These are phyloP conservation scores for Planoprotostelium fungivorum DNA, from an alignment of 78 protist species.

Conservation along the genomic window DNA sequence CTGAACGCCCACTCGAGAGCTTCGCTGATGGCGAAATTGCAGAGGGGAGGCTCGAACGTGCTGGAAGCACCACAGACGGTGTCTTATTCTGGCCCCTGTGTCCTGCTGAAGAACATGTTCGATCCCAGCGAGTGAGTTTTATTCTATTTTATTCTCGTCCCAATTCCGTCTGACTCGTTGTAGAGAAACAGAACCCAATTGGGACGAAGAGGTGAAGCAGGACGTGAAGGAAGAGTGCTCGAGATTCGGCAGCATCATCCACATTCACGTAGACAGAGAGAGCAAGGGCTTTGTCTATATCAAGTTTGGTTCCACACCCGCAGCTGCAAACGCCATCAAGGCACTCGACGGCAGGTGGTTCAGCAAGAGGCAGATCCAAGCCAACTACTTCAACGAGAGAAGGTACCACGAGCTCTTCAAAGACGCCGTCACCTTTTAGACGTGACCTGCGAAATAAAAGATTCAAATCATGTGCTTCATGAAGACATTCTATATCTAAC, in stretches of 20 bases:
- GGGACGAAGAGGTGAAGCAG: constrained; percentile 59
- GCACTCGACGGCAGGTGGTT: constrained; percentile 9
- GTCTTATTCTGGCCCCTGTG: constrained; percentile 7
- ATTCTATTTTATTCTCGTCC: background rate
- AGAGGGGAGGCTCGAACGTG: background rate
- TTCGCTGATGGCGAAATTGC: background rate
- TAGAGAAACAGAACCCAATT: constrained; percentile 48
- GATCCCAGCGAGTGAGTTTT: constrained; percentile 25
- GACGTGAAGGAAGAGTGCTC: constrained; percentile 59
- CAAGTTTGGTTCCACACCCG: constrained; percentile 13
- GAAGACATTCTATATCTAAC: too few relatives aligned
- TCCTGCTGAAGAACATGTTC: constrained; percentile 56
- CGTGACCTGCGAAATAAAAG: too few relatives aligned
- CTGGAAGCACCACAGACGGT: background rate
- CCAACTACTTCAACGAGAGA: background rate
- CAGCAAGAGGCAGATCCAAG: background rate
- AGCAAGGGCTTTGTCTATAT: constrained; percentile 24
- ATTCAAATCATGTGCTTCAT: too few relatives aligned
- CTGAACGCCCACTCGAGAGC: background rate
- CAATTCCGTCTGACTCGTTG: too few relatives aligned
- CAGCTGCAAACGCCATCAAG: constrained; percentile 18
- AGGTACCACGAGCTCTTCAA: background rate
- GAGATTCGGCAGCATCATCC: constrained; percentile 28
- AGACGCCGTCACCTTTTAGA: background rate
- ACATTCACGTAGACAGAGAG: constrained; percentile 50